Base-by-base conservation (phyloP, 179 eudicot species). In the Drosera spatulata region DNA sequence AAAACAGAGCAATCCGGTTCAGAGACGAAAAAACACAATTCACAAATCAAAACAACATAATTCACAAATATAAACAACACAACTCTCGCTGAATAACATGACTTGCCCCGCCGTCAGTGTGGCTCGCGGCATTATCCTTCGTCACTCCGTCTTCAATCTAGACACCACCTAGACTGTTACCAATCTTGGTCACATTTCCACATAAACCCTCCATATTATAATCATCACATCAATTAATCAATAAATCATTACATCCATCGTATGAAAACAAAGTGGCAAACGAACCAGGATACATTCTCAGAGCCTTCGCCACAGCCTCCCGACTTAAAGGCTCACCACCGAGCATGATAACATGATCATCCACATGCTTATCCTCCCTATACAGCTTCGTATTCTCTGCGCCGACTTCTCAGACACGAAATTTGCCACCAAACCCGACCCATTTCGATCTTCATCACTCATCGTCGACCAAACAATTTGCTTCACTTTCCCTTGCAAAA, bases 401-500 rank as follows among this genome's bases (percentile, higher is more conserved):
- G 96, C 91, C 8, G 87, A 80, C 66, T 79, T 85, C 71, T 91
- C 95, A 7, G 96, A 91, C 74, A 82, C 98, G 53, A 85, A 91
- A 72, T 91, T 91, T 15, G 98, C 88, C 11, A 88, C 74, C 4
- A 78, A 69, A 56, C 62, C 71, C 46, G 82, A 66, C 51, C 62
- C 75, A 58, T 64, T 80, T 48, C 77, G 83, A 58, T 77, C 74
- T 41, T 68, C 74, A 84, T 91, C 98, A 65, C 66, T 69, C 60
- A 91, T 85, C 44, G 98, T 91, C 38, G 98, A 91, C 55, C 96
- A 96, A 53, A 91, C 96, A 73, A 91, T 88, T 78, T 88, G 96
- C 80, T 93, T 93, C 70, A 93, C 99, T 69, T 93, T 93, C 3
- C 96, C 99, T 96, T 93, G 11, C n/a, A n/a, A n/a, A n/a, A n/a